These are phyloP conservation scores for Termitomyces sp. DNA, from an alignment of 768 basidiomycete species.

Conservation along the genomic window DNA sequence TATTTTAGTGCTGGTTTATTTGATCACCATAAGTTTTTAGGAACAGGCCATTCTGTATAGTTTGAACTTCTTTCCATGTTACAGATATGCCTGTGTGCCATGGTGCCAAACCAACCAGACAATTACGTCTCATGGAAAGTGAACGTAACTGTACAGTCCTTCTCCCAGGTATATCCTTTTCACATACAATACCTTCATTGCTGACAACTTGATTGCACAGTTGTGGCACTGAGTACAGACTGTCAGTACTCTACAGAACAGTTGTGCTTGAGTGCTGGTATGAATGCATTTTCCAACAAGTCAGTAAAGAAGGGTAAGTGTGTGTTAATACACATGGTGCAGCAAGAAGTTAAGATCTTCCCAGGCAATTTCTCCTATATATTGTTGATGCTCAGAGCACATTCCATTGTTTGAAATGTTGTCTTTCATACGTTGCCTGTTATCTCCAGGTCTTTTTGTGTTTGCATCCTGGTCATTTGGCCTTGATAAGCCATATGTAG, in stretches of 20 bases:
- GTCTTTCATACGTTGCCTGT: neutral
- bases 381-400: neutral
- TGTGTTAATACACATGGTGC: neutral
- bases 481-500: too few species aligned
- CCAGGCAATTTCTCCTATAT: neutral
- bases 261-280: too few species aligned
- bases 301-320: conserved; percentile 54
- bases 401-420: neutral
- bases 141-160: conserved; percentile 41
- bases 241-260: too few species aligned
- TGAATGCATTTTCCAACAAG: too few species aligned
- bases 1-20: too few species aligned
- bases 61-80: neutral
- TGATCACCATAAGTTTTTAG: conserved; percentile 58
- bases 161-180: conserved; percentile 45
- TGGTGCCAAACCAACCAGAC: conserved; percentile 68
- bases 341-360: neutral
- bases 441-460: neutral
- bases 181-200: neutral
- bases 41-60: neutral
- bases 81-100: conserved; percentile 77
- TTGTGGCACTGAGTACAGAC: too few species aligned
- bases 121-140: too few species aligned
- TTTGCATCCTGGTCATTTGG: too few species aligned
- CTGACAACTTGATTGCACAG: conserved; percentile 27